Percentiles rank a stretch among this genome's conserved stretches.
Evolutionary conservation across 139 green algal species (phyloP).

Genomic region (Astrephomene gubernaculifera): DNA sequence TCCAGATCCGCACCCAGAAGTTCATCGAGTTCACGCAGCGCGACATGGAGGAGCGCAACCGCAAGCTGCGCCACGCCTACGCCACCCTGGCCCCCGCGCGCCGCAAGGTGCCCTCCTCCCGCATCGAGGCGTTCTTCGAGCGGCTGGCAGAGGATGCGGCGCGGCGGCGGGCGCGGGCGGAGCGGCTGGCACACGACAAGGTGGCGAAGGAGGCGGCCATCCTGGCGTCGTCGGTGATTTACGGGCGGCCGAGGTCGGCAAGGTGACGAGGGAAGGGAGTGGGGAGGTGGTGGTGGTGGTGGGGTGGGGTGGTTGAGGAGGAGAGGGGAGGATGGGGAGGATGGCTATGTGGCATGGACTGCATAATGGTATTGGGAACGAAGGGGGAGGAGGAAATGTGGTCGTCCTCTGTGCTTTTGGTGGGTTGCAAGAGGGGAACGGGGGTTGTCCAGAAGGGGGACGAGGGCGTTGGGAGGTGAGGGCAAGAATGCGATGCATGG

Average conservation of each 20-base stretch:
- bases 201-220: constrained; percentile 35
- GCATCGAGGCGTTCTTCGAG: constrained; percentile 44
- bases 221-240: constrained; percentile 32
- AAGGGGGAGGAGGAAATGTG: no score
- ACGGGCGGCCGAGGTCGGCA: background rate
- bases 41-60: constrained; percentile 39
- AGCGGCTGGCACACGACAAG: constrained; percentile 31
- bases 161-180: constrained; percentile 5
- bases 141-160: constrained; percentile 28
- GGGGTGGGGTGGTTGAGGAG: no score
- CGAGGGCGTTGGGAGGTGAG: no score
- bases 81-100: background rate
- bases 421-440: no score
- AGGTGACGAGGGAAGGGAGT: no score
- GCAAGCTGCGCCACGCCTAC: constrained; percentile 43
- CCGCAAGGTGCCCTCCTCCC: background rate
- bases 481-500: no score
- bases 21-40: constrained; percentile 46
- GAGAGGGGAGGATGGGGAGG: no score
- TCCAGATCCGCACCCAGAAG: constrained; percentile 41
- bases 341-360: no score
- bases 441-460: no score
- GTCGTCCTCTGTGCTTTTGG: no score
- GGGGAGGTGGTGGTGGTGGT: no score
- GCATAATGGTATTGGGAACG: no score